A percentile compares a stretch with the other conserved stretches of the same genome.
These are phyloP conservation scores for Hypoxylon sp. DNA, from an alignment of 2,329 filamentous ascomycete genomes.

Conservation along the genomic window DNA sequence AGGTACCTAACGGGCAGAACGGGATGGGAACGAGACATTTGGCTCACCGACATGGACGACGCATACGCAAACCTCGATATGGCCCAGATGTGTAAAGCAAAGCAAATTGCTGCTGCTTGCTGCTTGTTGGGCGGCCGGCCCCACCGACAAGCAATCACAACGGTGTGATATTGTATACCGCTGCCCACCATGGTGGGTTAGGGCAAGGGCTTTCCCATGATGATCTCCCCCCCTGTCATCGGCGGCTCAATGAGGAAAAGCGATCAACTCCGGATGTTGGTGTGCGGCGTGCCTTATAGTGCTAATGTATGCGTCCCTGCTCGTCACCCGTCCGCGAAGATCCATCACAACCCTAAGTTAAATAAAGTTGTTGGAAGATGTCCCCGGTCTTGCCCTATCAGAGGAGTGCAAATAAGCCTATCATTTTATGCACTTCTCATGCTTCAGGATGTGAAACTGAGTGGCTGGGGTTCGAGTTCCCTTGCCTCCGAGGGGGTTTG, in stretches of 20 bases:
- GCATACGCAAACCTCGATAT: constrained; percentile 10
- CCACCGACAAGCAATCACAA: constrained; percentile 29
- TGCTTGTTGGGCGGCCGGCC: no score
- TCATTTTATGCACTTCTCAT: no score
- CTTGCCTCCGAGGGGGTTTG: constrained; percentile 5
- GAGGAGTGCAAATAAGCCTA: no score
- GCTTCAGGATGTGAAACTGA: no score
- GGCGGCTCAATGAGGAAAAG: constrained; percentile 15
- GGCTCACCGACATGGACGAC: constrained; percentile 29
- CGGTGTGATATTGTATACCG: constrained; percentile 24
- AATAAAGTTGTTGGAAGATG: constrained; percentile 19
- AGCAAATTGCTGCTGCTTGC: no score
- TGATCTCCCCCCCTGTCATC: constrained; percentile 8
- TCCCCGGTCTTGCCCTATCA: no score
- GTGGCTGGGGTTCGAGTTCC: constrained; percentile 12
- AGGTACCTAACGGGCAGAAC: no score
- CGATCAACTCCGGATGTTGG: constrained; percentile 17
- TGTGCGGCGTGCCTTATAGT: constrained; percentile 7
- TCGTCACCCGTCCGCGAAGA: constrained; percentile 27
- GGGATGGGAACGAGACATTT: no score
- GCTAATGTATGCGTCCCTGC: constrained; percentile 10
- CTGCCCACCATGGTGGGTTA: constrained; percentile 27
- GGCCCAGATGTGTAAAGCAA: no score
- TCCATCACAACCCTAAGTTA: constrained; percentile 27
- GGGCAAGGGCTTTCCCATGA: constrained; percentile 31